phyloP scores from a whole-genome alignment of 73 alveolate genomes.

The Uronychia setigera region DNA sequence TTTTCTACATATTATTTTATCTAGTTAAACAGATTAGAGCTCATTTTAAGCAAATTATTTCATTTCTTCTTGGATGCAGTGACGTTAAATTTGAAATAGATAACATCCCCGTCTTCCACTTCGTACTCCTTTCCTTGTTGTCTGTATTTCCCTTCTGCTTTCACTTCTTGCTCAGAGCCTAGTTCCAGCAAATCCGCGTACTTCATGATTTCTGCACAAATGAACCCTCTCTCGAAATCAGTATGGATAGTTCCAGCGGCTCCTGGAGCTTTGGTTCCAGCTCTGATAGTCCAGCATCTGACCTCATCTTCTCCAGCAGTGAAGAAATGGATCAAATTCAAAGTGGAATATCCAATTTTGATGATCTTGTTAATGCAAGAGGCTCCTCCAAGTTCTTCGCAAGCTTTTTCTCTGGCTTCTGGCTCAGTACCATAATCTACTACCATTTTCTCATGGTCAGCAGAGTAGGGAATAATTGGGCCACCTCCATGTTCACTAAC shows the following conservation, averaged over 20 bases:
- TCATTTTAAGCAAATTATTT: too few species aligned
- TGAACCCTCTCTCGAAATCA: constrained; percentile 99
- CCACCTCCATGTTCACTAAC: constrained; percentile 94
- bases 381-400: constrained; percentile 76
- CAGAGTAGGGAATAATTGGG: constrained; percentile 93
- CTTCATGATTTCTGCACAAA: constrained; percentile 99
- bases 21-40: too few species aligned
- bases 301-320: constrained; percentile 99
- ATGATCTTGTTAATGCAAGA: constrained; percentile 91
- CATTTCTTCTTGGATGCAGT: constrained; percentile 78
- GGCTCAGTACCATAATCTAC: constrained; percentile 62
- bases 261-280: constrained; percentile 96
- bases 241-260: constrained; percentile 99
- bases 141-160: constrained; percentile 95
- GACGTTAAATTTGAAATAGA: constrained; percentile 93
- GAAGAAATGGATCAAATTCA: constrained; percentile 96
- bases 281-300: constrained; percentile 98
- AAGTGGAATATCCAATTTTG: constrained; percentile 92
- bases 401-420: constrained; percentile 72
- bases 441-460: constrained; percentile 88
- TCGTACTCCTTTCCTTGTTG: constrained; percentile 93
- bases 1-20: too few species aligned
- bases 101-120: constrained; percentile 97
- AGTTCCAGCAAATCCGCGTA: constrained; percentile 90
- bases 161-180: constrained; percentile 94